Conservation (phyloP, 305 asterid species). For the Vinca major region DNA sequence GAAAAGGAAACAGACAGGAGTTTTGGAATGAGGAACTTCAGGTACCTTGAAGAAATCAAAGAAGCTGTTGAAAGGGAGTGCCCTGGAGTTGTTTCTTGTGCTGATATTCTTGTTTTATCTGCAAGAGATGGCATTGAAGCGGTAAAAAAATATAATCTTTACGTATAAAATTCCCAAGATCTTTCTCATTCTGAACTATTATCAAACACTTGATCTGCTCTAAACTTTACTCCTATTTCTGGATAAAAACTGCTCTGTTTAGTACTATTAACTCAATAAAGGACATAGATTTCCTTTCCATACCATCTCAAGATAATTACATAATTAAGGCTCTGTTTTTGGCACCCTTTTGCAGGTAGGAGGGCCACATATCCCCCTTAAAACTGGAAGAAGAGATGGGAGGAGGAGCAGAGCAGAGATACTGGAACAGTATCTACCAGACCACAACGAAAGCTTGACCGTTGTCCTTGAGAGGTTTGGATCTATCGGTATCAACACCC, state of each 20-base stretch:
- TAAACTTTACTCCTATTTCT: neutral
- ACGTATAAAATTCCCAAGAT: neutral
- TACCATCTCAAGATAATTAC: neutral
- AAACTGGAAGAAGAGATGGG: slow-evolving; percentile 93
- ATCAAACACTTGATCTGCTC: neutral
- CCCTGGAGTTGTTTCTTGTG: slow-evolving; percentile 90
- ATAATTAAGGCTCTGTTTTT: neutral
- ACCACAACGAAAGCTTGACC: slow-evolving; percentile 84
- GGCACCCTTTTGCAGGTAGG: slow-evolving; percentile 43
- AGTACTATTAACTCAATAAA: neutral
- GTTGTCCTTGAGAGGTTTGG: slow-evolving; percentile 79
- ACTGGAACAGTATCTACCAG: slow-evolving; percentile 76
- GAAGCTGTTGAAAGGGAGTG: slow-evolving; percentile 95
- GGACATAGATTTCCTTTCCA: neutral
- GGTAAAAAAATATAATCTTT: slow-evolving; percentile 25
- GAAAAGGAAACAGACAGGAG: slow-evolving; percentile 95
- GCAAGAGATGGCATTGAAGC: slow-evolving; percentile 78
- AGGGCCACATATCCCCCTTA: slow-evolving; percentile 81
- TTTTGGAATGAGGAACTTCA: slow-evolving; percentile 91
- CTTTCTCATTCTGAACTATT: neutral
- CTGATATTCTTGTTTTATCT: slow-evolving; percentile 85
- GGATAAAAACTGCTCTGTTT: neutral
- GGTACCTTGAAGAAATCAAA: slow-evolving; percentile 77
- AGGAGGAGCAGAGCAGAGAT: slow-evolving; percentile 80
- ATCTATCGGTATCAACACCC: slow-evolving; percentile 55